Evolutionary conservation across 441 rosid genomes (phyloP).

Genomic region (Metrosideros polymorpha): DNA sequence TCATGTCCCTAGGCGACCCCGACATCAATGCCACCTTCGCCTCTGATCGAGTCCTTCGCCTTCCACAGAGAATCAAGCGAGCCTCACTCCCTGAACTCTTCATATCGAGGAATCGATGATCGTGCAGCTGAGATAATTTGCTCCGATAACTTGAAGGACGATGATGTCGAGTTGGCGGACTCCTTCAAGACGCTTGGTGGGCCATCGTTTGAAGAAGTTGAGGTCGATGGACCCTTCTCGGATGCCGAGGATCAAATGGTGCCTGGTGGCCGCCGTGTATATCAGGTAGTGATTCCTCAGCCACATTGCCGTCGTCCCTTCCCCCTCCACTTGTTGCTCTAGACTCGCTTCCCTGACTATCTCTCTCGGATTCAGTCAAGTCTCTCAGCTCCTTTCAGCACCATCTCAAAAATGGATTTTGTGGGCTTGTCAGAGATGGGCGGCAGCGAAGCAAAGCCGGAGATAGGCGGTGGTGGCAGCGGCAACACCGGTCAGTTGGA

Average conservation of each 20-base stretch:
- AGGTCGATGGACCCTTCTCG: constrained; percentile 54
- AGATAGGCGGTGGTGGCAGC: too few relatives aligned
- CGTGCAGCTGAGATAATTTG: constrained; percentile 22
- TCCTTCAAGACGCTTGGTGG: not conserved
- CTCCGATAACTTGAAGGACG: constrained; percentile 41
- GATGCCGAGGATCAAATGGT: constrained; percentile 41
- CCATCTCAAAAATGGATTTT: too few relatives aligned
- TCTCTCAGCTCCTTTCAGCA: not conserved
- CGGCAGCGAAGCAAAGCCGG: too few relatives aligned
- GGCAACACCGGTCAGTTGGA: too few relatives aligned
- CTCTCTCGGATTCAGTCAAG: not conserved
- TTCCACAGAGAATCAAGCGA: constrained; percentile 8
- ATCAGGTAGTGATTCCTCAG: constrained; percentile 31
- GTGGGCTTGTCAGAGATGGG: too few relatives aligned
- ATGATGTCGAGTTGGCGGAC: constrained; percentile 23
- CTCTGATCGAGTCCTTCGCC: constrained; percentile 67
- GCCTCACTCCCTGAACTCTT: constrained; percentile 6
- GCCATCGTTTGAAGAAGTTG: constrained; percentile 54
- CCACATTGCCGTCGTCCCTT: constrained; percentile 37
- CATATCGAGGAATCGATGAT: constrained; percentile 11
- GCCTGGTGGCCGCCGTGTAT: constrained; percentile 45
- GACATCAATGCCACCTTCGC: constrained; percentile 17
- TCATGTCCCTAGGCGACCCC: constrained; percentile 37
- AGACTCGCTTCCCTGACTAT: not conserved
- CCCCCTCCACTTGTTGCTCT: constrained; percentile 16